A percentile compares a stretch with the other conserved stretches of the same genome.
Conservation (phyloP, 2,329 filamentous ascomycete species). For the Monilinia polystroma region DNA sequence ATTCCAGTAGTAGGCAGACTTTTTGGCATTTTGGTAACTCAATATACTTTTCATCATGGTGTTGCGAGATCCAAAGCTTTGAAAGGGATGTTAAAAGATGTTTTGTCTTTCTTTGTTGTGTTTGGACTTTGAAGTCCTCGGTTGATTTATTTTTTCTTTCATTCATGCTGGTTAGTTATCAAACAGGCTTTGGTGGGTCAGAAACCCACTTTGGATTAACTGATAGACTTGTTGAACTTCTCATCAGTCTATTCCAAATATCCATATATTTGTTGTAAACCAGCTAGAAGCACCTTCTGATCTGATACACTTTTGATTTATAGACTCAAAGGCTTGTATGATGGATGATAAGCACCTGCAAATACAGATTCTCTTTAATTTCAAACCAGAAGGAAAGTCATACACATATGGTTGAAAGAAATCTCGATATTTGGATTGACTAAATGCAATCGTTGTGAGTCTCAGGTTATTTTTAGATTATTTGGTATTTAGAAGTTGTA, state of each 20-base stretch:
- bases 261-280: too few species aligned
- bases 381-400: not conserved
- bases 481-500: not conserved
- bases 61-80: not conserved
- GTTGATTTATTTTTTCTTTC: not conserved
- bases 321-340: not conserved
- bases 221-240: not conserved
- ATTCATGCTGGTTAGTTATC: not conserved
- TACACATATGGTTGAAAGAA: not conserved
- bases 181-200: not conserved
- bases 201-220: not conserved
- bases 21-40: not conserved
- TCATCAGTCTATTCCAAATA: not conserved
- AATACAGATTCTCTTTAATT: not conserved
- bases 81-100: not conserved
- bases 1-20: constrained; percentile 17
- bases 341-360: not conserved
- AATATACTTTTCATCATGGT: not conserved
- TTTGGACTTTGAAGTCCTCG: not conserved
- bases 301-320: not conserved
- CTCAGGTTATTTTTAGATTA: not conserved
- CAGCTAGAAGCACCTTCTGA: not conserved
- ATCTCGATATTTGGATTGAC: not conserved
- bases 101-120: not conserved
- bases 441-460: not conserved